Evolutionary conservation across 352 stramenopile species (phyloP).

Genomic region (Pythium myriotylum): DNA sequence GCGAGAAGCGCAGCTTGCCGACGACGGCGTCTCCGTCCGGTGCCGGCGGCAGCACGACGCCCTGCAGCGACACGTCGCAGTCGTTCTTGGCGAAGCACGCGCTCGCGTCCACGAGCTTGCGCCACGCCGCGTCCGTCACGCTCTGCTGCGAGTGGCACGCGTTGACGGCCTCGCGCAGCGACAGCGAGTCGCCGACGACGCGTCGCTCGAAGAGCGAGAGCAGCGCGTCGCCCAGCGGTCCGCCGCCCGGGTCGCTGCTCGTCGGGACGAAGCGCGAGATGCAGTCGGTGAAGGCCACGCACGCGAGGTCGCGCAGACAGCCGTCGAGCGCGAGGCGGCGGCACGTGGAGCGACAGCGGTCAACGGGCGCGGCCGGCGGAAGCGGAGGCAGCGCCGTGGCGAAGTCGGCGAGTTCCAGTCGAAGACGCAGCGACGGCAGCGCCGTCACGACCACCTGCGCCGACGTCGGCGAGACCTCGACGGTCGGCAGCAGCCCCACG

Average conservation of each 20-base stretch:
- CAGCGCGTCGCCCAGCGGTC: conserved; percentile 36
- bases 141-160: conserved; percentile 32
- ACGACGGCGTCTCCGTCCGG: conserved; percentile 21
- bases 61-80: conserved; percentile 44
- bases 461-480: conserved; percentile 22
- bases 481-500: conserved; percentile 45
- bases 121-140: conserved; percentile 42
- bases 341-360: conserved; percentile 29
- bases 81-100: conserved; percentile 48
- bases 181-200: conserved; percentile 29
- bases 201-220: conserved; percentile 40
- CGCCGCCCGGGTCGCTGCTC: background rate
- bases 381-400: conserved; percentile 23
- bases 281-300: conserved; percentile 57
- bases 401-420: conserved; percentile 36
- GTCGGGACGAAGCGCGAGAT: conserved; percentile 31
- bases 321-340: conserved; percentile 41
- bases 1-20: conserved; percentile 37
- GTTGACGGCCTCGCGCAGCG: conserved; percentile 36
- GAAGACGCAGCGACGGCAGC: conserved; percentile 35
- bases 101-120: conserved; percentile 51
- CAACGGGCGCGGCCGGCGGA: conserved; percentile 8
- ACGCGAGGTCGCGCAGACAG: conserved; percentile 53
- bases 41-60: conserved; percentile 34
- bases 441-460: conserved; percentile 16